Evolutionary conservation across 1,284 basidiomycete genomes (phyloP).

Genomic region (Ustilago loliicola): DNA sequence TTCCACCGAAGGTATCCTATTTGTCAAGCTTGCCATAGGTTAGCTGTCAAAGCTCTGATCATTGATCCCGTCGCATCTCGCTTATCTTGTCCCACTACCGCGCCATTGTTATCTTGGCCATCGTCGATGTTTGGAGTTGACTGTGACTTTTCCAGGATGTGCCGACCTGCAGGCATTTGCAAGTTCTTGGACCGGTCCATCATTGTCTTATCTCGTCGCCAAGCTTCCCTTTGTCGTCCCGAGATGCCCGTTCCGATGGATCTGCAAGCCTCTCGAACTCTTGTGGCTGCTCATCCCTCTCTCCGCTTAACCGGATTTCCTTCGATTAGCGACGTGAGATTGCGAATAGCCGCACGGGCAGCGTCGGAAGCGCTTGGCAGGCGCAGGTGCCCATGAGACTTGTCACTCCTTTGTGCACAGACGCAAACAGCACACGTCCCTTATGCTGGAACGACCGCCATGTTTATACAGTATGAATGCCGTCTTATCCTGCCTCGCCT

Average conservation of each 20-base stretch:
- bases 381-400: neutral
- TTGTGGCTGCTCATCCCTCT: neutral
- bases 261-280: neutral
- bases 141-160: neutral
- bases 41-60: neutral
- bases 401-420: neutral
- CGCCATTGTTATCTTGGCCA: neutral
- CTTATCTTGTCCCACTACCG: neutral
- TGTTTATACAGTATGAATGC: too few species aligned
- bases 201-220: neutral
- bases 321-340: neutral
- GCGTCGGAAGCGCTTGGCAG: neutral
- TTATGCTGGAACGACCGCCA: neutral
- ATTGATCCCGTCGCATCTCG: too few species aligned
- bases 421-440: neutral
- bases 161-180: neutral
- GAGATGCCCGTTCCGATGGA: conserved; percentile 3
- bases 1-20: conserved; percentile 28
- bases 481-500: neutral
- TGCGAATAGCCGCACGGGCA: neutral
- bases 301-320: neutral
- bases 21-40: neutral
- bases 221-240: neutral
- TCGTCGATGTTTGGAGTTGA: conserved; percentile 1
- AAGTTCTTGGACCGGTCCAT: too few species aligned